Evolutionary conservation across 2,329 filamentous ascomycete species (phyloP).

Genomic region (Diaporthe eres): DNA sequence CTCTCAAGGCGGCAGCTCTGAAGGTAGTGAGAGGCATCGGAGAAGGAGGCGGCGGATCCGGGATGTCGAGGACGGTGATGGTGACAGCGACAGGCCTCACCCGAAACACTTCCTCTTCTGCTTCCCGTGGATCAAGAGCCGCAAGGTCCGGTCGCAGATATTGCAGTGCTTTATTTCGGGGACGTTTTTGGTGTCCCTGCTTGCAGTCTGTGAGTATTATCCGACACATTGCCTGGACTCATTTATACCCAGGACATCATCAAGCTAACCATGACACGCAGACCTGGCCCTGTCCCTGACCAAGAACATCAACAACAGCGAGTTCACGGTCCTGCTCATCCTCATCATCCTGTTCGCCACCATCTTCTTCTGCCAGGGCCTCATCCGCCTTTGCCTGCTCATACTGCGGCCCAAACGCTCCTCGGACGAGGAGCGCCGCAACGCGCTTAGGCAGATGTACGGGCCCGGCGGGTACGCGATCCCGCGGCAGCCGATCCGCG

Average conservation of each 20-base stretch:
- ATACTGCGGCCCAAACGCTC: constrained; percentile 63
- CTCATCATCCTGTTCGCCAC: constrained; percentile 81
- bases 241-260: neutral
- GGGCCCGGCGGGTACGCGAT: constrained; percentile 77
- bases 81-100: constrained; percentile 43
- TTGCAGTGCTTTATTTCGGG: constrained; percentile 76
- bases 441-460: constrained; percentile 58
- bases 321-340: constrained; percentile 85
- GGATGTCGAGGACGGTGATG: constrained; percentile 43
- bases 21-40: constrained; percentile 30
- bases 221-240: neutral
- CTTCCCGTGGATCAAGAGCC: constrained; percentile 69
- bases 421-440: constrained; percentile 47
- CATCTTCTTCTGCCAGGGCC: constrained; percentile 84
- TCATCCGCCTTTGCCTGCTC: constrained; percentile 81
- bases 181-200: constrained; percentile 68
- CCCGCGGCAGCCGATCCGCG: constrained; percentile 80
- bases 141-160: constrained; percentile 67
- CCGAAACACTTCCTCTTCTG: constrained; percentile 66
- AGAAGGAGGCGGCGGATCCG: constrained; percentile 36
- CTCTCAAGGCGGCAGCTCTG: neutral
- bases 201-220: constrained; percentile 75
- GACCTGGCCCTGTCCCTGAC: constrained; percentile 82
- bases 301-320: constrained; percentile 72
- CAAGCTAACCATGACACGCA: constrained; percentile 52